Evolutionary conservation across 2,329 filamentous ascomycete genomes (phyloP).

Genomic region (Clonostachys chloroleuca): DNA sequence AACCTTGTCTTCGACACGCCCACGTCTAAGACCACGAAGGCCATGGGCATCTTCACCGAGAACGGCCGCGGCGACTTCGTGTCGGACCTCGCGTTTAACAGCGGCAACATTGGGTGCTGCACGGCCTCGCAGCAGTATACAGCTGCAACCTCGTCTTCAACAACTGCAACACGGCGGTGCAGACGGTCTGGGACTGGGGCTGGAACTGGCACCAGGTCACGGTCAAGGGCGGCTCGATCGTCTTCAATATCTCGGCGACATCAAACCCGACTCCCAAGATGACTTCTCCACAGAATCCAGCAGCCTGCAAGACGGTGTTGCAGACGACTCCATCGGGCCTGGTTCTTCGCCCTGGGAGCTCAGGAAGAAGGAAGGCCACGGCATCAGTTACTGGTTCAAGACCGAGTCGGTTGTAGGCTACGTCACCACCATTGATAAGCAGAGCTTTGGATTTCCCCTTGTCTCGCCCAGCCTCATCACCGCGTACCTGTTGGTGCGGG

Average conservation of each 20-base stretch:
- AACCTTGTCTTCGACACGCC: conserved; percentile 43
- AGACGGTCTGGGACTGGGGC: conserved; percentile 66
- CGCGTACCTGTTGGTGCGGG: no score
- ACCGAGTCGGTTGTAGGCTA: no score
- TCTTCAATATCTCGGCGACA: conserved; percentile 60
- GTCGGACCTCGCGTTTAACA: conserved; percentile 58
- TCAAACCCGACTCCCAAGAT: no score
- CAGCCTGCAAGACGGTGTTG: no score
- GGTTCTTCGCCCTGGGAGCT: no score
- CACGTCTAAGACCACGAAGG: background rate
- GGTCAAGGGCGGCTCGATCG: conserved; percentile 27
- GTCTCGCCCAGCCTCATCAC: no score
- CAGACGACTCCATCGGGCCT: no score
- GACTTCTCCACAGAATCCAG: no score
- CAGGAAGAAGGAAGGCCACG: no score
- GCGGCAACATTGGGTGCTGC: conserved; percentile 51
- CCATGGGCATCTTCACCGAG: conserved; percentile 12
- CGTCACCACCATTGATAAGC: no score
- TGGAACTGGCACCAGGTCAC: conserved; percentile 68
- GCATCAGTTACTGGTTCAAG: no score
- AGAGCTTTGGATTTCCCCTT: no score
- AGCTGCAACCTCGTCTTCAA: conserved; percentile 60
- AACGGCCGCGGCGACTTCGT: conserved; percentile 31
- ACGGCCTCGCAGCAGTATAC: conserved; percentile 65
- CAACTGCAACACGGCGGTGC: conserved; percentile 56